Base-by-base conservation (phyloP, 768 basidiomycete genomes). In the Auricularia cornea region DNA sequence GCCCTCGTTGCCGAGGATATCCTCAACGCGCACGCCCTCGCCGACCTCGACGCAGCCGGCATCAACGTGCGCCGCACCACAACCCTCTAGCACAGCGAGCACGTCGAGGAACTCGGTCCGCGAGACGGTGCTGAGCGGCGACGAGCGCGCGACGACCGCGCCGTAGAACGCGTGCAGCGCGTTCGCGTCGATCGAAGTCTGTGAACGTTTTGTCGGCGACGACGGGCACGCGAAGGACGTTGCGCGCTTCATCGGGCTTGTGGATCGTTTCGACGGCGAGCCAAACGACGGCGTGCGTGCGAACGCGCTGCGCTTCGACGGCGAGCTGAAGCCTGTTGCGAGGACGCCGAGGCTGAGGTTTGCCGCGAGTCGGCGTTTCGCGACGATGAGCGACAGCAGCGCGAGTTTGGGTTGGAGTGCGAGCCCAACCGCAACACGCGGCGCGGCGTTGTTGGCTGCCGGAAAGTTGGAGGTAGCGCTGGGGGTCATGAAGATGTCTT, bases 41-140 rank as follows among this genome's bases (percentile, higher is more conserved):
- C 18, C 28, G 30, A 57, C 54, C 28, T 57, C 54, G 26, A 57
- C 16, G 35, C 16, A 8, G 26, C 8, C 1, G 28, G 10, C 18
- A 10, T 10, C 26, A 12, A 16, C 28, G 0, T 16, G 16, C 26
- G 28, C 26, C 12, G 54, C 54, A 29, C 91, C 92, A 6, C 83
- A 80, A 3, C 87, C 89, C 73, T 94, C 91, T 40, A 94, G 75
- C 59, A 92, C 76, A 29, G 83, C 81, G 0, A 89, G 69, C 3
- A 93, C 77, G 67, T 94, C 91, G 0, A 79, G 76, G 66, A 94
- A 92, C 68, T 92, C 90, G 70, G 83, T 89, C 10, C 88, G 80
- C 11, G 87, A 89, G 2, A 88, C 89, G 3, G 87, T 79, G 2
- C 81, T 75, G 65, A 90, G 87, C 3, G 83, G 63, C 71, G 18